Conservation (phyloP, 441 rosid genomes). For the Viola pubescens region DNA sequence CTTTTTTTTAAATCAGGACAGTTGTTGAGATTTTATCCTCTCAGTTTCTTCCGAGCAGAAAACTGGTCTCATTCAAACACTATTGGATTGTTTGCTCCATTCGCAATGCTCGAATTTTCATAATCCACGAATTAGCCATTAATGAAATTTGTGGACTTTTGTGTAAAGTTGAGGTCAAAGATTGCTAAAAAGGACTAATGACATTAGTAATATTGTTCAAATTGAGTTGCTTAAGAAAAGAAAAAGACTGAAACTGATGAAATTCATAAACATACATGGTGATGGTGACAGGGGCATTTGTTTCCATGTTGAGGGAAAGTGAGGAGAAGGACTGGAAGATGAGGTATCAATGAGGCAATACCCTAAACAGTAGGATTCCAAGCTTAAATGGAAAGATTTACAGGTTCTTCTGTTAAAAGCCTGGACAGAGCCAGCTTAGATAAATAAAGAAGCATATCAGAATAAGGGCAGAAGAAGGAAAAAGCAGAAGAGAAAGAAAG, state of each 20-base stretch:
- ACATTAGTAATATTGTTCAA: background rate
- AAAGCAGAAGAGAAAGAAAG: slow-evolving; percentile 2
- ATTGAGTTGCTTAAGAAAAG: background rate
- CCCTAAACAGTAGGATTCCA: slow-evolving; percentile 28
- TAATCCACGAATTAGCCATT: too few species aligned
- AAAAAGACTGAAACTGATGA: background rate
- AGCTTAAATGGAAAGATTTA: slow-evolving; percentile 37
- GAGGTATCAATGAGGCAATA: slow-evolving; percentile 12
- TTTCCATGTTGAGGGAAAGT: slow-evolving; percentile 18
- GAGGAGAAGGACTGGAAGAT: slow-evolving; percentile 14
- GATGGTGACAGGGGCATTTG: background rate
- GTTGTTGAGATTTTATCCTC: too few species aligned
- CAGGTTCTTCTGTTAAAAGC: slow-evolving; percentile 29
- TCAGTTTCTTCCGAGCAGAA: slow-evolving; percentile 7
- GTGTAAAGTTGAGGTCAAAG: slow-evolving; percentile 23
- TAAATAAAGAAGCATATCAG: slow-evolving; percentile 11
- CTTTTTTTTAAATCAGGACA: background rate
- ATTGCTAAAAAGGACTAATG: too few species aligned
- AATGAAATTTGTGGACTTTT: slow-evolving; percentile 15
- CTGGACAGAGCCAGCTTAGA: slow-evolving; percentile 15
- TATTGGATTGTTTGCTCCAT: too few species aligned
- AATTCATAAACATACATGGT: background rate
- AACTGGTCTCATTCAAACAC: too few species aligned
- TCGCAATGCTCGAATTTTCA: too few species aligned
- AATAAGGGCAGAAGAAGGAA: slow-evolving; percentile 11